Evolutionary conservation across 768 basidiomycete genomes (phyloP).

Genomic region (Suillus subluteus): DNA sequence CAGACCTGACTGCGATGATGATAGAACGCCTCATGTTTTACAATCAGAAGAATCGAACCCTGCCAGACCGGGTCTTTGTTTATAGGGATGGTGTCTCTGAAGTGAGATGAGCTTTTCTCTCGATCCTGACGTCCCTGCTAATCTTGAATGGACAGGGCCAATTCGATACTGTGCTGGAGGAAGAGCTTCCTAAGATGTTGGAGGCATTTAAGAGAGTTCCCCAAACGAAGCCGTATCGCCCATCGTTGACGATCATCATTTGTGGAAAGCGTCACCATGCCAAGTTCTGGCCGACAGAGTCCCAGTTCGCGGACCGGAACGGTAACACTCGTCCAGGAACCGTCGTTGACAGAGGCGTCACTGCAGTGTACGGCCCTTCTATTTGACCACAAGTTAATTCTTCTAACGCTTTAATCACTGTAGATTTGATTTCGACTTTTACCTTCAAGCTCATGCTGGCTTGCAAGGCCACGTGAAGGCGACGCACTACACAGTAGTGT

Average conservation of each 20-base stretch:
- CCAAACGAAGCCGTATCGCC: conserved; percentile 54
- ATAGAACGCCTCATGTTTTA: conserved; percentile 67
- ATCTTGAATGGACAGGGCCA: conserved; percentile 57
- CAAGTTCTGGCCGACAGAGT: conserved; percentile 60
- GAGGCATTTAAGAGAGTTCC: conserved; percentile 56
- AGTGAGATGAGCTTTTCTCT: conserved; percentile 40
- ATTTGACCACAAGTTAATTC: conserved; percentile 20
- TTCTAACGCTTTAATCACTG: neutral
- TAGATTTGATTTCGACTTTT: conserved; percentile 68
- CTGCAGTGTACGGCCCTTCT: conserved; percentile 53
- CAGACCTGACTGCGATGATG: conserved; percentile 67
- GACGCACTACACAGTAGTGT: conserved; percentile 80
- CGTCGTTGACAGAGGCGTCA: conserved; percentile 79
- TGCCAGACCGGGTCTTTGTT: conserved; percentile 72
- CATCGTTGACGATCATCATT: conserved; percentile 70
- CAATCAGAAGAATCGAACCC: conserved; percentile 51
- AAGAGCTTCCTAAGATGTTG: conserved; percentile 66
- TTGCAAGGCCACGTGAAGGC: conserved; percentile 71
- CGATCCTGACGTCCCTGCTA: neutral
- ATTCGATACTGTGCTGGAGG: conserved; percentile 59
- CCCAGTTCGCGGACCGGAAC: conserved; percentile 56
- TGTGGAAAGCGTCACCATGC: conserved; percentile 75
- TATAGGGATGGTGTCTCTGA: conserved; percentile 86
- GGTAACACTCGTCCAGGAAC: conserved; percentile 84
- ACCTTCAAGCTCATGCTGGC: conserved; percentile 76